Conservation (phyloP, 495 filamentous ascomycete species). For the Peziza echinospora region DNA sequence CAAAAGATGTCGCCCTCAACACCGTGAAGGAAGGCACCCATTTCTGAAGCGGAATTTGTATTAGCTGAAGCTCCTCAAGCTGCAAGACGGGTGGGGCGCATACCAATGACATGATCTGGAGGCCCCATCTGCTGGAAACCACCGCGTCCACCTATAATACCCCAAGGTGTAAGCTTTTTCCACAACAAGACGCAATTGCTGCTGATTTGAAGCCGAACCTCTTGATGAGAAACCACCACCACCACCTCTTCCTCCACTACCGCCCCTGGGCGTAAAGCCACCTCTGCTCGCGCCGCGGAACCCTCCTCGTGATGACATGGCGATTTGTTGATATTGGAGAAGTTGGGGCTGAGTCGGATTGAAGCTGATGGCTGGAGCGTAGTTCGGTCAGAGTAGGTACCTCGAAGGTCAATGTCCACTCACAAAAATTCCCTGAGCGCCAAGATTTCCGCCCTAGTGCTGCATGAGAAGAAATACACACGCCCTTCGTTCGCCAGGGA, state of each 20-base stretch:
- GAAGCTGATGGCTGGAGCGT: too few species aligned
- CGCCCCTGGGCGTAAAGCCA: conserved; percentile 22
- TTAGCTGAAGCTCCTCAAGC: conserved; percentile 12
- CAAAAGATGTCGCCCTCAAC: conserved; percentile 95
- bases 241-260: conserved; percentile 23
- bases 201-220: neutral
- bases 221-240: conserved; percentile 1
- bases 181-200: conserved; percentile 14
- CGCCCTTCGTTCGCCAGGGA: too few species aligned
- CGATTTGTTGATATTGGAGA: conserved; percentile 3
- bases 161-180: conserved; percentile 2
- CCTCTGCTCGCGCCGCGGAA: conserved; percentile 30
- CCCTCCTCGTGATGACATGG: conserved; percentile 14
- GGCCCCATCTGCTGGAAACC: conserved; percentile 44
- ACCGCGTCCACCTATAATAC: conserved; percentile 29
- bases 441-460: neutral
- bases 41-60: conserved; percentile 31
- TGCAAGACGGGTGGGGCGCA: neutral
- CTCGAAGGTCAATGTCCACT: too few species aligned
- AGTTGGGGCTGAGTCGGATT: neutral
- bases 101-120: conserved; percentile 44
- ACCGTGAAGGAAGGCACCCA: conserved; percentile 81
- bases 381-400: too few species aligned
- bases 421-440: neutral
- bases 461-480: neutral